phyloP scores from a whole-genome alignment of 2,329 filamentous ascomycete genomes.

The Teratosphaeria nubilosa region DNA sequence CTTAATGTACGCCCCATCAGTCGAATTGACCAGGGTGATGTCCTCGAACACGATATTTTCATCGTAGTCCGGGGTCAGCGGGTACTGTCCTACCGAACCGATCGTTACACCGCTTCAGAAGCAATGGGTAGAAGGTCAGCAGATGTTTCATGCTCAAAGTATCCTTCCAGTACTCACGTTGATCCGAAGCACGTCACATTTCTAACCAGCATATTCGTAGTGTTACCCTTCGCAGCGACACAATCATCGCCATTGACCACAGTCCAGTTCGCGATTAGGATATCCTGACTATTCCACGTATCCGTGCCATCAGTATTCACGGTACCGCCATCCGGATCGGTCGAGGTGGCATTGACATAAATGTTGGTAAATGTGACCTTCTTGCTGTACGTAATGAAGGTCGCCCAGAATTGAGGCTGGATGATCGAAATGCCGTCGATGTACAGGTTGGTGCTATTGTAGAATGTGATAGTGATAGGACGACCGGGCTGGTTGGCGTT shows the following conservation, averaged over 20 bases:
- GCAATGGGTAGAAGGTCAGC: constrained; percentile 17
- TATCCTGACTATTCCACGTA: constrained; percentile 41
- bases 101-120: constrained; percentile 5
- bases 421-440: constrained; percentile 32
- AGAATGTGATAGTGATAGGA: constrained; percentile 44
- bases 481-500: constrained; percentile 20
- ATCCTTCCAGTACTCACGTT: constrained; percentile 39
- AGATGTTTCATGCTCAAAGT: constrained; percentile 36
- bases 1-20: constrained; percentile 33
- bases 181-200: constrained; percentile 36
- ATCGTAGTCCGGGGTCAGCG: constrained; percentile 44
- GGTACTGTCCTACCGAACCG: constrained; percentile 39
- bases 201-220: constrained; percentile 37
- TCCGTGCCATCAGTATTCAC: constrained; percentile 42
- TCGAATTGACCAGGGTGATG: constrained; percentile 9
- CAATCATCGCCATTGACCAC: constrained; percentile 46
- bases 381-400: constrained; percentile 5
- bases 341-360: constrained; percentile 41
- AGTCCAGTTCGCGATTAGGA: constrained; percentile 43
- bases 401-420: constrained; percentile 12
- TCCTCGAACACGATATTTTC: constrained; percentile 32
- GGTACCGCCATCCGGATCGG: constrained; percentile 2
- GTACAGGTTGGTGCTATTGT: constrained; percentile 35
- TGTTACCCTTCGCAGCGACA: constrained; percentile 47
- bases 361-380: constrained; percentile 26